phyloP scores from a whole-genome alignment of 345 rosid genomes.

The Euclidium syriacum region DNA sequence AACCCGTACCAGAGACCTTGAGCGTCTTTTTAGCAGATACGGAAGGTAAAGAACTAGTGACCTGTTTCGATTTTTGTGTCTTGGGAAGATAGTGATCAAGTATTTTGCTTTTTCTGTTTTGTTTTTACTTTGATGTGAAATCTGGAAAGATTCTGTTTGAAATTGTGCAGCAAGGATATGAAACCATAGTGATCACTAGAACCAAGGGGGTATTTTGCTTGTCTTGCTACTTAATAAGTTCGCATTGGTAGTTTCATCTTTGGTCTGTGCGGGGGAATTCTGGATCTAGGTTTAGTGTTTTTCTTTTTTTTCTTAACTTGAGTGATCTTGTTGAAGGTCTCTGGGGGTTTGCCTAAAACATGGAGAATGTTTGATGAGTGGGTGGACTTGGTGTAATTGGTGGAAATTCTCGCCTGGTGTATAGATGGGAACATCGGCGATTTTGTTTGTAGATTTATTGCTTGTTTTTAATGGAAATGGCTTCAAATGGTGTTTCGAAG shows the following conservation, averaged over 20 bases:
- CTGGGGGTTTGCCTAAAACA: conserved; percentile 80
- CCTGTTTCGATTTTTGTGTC: neutral
- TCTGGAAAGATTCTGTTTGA: neutral
- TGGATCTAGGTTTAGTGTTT: conserved; percentile 34
- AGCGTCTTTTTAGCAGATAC: conserved; percentile 51
- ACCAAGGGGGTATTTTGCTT: neutral
- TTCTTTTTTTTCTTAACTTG: conserved; percentile 55
- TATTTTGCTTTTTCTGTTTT: neutral
- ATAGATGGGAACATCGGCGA: conserved; percentile 29
- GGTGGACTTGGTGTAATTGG: conserved; percentile 83
- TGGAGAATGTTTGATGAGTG: conserved; percentile 93
- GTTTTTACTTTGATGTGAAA: neutral
- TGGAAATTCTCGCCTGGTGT: conserved; percentile 33
- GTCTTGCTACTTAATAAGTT: neutral
- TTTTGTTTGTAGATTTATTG: conserved; percentile 50
- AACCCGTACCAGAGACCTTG: conserved; percentile 56
- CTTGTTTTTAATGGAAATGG: conserved; percentile 72
- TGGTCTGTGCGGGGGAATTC: conserved; percentile 2
- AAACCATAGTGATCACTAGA: neutral
- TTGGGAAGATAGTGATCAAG: neutral
- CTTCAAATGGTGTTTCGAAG: conserved; percentile 79
- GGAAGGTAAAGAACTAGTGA: conserved; percentile 43
- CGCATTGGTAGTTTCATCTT: conserved; percentile 9
- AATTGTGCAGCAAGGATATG: neutral
- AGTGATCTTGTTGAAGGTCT: conserved; percentile 99